phyloP scores from a whole-genome alignment of 2,329 filamentous ascomycete genomes.

The Paracoccidioides brasiliensis region DNA sequence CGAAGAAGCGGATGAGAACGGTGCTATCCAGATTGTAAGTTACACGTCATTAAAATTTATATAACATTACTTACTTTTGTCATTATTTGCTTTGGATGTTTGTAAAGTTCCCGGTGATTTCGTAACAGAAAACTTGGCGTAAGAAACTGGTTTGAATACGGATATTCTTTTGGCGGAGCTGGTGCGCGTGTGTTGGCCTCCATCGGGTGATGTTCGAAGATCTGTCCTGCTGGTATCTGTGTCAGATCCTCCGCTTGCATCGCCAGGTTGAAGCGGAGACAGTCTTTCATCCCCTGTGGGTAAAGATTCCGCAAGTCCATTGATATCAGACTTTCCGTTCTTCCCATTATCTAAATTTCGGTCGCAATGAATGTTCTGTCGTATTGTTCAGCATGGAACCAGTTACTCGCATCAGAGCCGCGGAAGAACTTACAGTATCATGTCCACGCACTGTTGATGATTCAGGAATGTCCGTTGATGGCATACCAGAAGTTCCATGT shows the following conservation, averaged over 20 bases:
- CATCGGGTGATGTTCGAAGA: constrained; percentile 29
- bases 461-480: constrained; percentile 8
- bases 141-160: constrained; percentile 52
- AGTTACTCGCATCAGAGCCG: neutral
- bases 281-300: constrained; percentile 28
- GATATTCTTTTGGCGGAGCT: constrained; percentile 47
- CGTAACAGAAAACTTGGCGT: constrained; percentile 52
- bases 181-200: constrained; percentile 34
- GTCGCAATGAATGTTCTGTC: neutral
- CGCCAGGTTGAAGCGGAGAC: constrained; percentile 22
- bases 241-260: constrained; percentile 45
- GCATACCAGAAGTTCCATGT: constrained; percentile 12
- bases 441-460: constrained; percentile 7
- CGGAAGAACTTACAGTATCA: neutral
- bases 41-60: neutral
- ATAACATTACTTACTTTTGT: constrained; percentile 37
- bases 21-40: constrained; percentile 13
- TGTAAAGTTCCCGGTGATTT: constrained; percentile 46
- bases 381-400: neutral
- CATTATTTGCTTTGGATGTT: constrained; percentile 35
- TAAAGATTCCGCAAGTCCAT: constrained; percentile 24
- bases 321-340: constrained; percentile 24
- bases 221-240: constrained; percentile 49
- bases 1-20: constrained; percentile 26
- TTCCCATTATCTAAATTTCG: neutral